Evolutionary conservation across 352 stramenopile genomes (phyloP), one percentile per base, ranked within the genome.

Genomic region (Phytopythium chamaehyphon): DNA sequence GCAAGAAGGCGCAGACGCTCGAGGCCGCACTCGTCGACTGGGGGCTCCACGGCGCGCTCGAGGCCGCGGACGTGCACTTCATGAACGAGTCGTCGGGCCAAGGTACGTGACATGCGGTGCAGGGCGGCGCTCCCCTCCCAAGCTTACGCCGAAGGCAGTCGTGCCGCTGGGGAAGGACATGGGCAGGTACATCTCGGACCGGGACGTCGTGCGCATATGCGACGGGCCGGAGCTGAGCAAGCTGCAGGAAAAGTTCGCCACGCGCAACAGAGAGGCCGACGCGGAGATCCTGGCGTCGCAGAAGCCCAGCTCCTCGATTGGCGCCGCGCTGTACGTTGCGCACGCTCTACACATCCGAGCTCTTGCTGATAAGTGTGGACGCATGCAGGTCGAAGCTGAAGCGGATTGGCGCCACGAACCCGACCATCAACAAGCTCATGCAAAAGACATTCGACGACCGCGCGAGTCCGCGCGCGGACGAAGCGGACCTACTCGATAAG

Each of bases 51-150:
- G 44, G 64, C 21, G 62, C 69, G 31, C 42, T 81, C 37, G 47
- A 77, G 40, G 60, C 70, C 40, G 40, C 53, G 3, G 57, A 81
- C 6, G 6, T 85, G 47, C 72, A 84, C 40, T 88, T 87, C 28
- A 71, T 92, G 54, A 92, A 92, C 56, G 82, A 92, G 51, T 83
- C 82, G 6, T 85, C 82, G 37, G 82, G 82, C 1, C 55, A 78
- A 15, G 67, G 67, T 74, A 40, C 16, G 54, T 37, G 21, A 5
- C 40, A 5, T 16, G 1, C 26, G 9, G 12, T 18, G 35, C 26
- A 46, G 3, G 9, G 16, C 7, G n/a, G 18, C 16, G n/a, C n/a
- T n/a, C n/a, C n/a, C 19, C 3, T 21, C 19, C 7, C 19, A 21
- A 26, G 21, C 49, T 19, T 18, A 5, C 28, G 9, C 15, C 36